Conservation (phyloP, 176 grass and related monocot genomes). For the Carex pumila region DNA sequence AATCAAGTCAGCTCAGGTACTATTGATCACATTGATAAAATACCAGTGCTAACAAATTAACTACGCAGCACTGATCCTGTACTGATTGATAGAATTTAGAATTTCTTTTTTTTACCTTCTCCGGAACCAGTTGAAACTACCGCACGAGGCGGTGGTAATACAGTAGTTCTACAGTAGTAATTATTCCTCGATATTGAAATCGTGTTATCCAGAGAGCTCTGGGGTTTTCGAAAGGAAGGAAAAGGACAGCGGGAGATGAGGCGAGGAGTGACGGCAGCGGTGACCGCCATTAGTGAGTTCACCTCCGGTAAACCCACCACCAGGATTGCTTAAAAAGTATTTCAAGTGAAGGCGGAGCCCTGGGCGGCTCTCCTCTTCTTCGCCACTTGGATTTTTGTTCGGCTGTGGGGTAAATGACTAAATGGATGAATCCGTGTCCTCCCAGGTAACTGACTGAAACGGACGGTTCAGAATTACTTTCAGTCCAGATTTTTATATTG, state of each 20-base stretch:
- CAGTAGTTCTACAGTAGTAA: not conserved
- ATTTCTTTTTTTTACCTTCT: not conserved
- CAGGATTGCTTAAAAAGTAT: not conserved
- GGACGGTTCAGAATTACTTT: no score
- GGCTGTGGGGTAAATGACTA: not conserved
- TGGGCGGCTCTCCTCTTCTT: not conserved
- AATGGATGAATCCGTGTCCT: no score
- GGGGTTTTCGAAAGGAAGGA: not conserved
- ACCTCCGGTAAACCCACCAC: not conserved
- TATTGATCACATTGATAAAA: not conserved
- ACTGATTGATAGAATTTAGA: not conserved
- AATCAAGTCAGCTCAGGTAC: not conserved
- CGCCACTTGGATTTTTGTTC: not conserved
- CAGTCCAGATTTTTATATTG: no score
- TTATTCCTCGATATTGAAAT: not conserved
- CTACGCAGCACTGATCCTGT: not conserved
- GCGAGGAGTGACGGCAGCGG: constrained; percentile 4
- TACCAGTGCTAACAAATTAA: not conserved
- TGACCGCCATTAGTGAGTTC: constrained; percentile 17
- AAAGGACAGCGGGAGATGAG: not conserved
- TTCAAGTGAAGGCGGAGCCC: not conserved
- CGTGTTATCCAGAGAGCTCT: not conserved
- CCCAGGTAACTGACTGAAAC: no score
- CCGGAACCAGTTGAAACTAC: constrained; percentile 3
- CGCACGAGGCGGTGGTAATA: not conserved